phyloP scores from a whole-genome alignment of 208 protist species.

The Trypanosoma platydactyli region DNA sequence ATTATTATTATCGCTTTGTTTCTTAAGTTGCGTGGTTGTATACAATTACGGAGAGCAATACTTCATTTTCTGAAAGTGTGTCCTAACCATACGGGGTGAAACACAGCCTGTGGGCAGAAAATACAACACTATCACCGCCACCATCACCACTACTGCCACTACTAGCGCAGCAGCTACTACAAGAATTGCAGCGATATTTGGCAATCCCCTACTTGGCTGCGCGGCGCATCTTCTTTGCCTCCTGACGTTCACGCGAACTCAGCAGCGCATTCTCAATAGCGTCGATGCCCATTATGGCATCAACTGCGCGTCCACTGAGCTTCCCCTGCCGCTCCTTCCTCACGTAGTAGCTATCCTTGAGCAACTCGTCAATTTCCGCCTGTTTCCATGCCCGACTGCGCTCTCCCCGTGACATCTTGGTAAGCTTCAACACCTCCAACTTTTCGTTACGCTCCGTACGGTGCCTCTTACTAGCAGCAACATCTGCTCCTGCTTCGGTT shows the following conservation, averaged over 20 bases:
- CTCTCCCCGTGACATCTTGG: slow-evolving; percentile 82
- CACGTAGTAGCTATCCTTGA: slow-evolving; percentile 91
- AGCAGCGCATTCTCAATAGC: slow-evolving; percentile 88
- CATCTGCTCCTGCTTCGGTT: slow-evolving; percentile 6
- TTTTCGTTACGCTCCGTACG: slow-evolving; percentile 88
- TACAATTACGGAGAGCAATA: too few species aligned
- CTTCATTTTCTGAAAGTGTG: too few species aligned
- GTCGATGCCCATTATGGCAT: slow-evolving; percentile 83
- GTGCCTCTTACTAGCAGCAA: slow-evolving; percentile 41
- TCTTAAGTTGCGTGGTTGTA: background rate
- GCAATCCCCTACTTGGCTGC: slow-evolving; percentile 24
- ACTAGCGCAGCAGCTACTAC: too few species aligned
- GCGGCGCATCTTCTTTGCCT: slow-evolving; percentile 64
- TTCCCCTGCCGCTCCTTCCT: slow-evolving; percentile 85
- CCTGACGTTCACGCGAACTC: slow-evolving; percentile 79
- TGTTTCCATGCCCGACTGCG: slow-evolving; percentile 82
- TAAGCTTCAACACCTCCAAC: slow-evolving; percentile 74
- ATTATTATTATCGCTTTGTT: background rate
- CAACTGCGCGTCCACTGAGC: slow-evolving; percentile 57
- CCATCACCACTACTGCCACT: too few species aligned
- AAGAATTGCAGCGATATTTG: background rate
- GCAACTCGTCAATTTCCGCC: slow-evolving; percentile 84
- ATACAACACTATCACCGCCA: background rate
- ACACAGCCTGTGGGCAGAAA: too few species aligned
- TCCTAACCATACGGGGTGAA: slow-evolving; percentile 12